These are phyloP conservation scores for Dryas alaskensis DNA, from an alignment of 306 rosid genomes.

Conservation along the genomic window DNA sequence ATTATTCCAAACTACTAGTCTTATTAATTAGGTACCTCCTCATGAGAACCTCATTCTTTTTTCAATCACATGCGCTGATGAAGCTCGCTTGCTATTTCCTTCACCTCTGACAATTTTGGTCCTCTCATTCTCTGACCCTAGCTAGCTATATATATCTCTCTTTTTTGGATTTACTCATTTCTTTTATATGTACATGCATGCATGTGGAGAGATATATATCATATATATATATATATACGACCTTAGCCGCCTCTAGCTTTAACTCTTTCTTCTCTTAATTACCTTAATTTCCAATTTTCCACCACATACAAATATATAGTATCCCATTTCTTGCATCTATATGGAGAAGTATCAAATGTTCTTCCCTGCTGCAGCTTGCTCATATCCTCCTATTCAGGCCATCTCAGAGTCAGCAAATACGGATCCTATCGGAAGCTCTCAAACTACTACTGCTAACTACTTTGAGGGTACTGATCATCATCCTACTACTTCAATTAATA, in stretches of 20 bases:
- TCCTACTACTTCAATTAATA: not conserved
- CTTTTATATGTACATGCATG: not conserved
- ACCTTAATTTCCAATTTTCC: too few relatives aligned
- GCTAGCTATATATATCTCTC: too few relatives aligned
- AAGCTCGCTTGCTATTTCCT: constrained; percentile 21
- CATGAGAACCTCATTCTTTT: not conserved
- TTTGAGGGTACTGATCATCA: too few relatives aligned
- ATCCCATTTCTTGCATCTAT: not conserved
- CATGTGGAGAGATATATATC: too few relatives aligned
- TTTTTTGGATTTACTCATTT: not conserved
- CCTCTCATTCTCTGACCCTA: too few relatives aligned
- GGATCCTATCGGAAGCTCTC: constrained; percentile 20
- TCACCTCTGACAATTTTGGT: constrained; percentile 40
- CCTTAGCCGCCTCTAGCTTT: not conserved
- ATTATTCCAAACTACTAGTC: too few relatives aligned
- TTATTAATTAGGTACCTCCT: not conserved
- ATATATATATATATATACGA: too few relatives aligned
- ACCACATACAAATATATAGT: too few relatives aligned
- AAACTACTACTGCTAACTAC: not conserved
- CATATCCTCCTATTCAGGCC: not conserved
- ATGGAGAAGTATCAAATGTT: constrained; percentile 59
- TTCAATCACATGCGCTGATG: constrained; percentile 16
- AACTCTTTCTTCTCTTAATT: too few relatives aligned
- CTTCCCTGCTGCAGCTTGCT: constrained; percentile 35
- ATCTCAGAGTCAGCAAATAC: constrained; percentile 18